Evolutionary conservation across 1,284 basidiomycete genomes (phyloP).

Genomic region (Entoloma clypeatum): DNA sequence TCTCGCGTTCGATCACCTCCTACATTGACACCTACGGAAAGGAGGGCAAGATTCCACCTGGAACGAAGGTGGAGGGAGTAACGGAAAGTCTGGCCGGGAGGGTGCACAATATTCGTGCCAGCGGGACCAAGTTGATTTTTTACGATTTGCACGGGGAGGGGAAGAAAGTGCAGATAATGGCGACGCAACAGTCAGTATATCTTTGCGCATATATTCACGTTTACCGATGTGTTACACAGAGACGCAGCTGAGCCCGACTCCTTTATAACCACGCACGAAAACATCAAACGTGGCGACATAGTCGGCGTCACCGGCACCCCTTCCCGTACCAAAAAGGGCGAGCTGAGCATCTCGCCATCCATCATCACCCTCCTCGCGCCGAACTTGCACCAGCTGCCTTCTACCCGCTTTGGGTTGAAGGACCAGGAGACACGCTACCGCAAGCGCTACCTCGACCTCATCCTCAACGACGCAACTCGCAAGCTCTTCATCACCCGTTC

Average conservation of each 20-base stretch:
- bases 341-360: constrained; percentile 86
- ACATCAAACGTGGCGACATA: constrained; percentile 94
- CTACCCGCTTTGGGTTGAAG: constrained; percentile 86
- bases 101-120: constrained; percentile 86
- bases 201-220: neutral
- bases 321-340: constrained; percentile 93
- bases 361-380: constrained; percentile 90
- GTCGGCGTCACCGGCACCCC: constrained; percentile 90
- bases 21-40: constrained; percentile 79
- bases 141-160: constrained; percentile 96
- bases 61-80: constrained; percentile 51
- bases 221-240: constrained; percentile 33
- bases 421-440: constrained; percentile 97
- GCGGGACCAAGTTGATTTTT: constrained; percentile 86
- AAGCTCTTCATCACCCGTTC: constrained; percentile 89
- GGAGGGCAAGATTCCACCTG: constrained; percentile 67
- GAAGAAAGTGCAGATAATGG: constrained; percentile 93
- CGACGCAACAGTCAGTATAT: constrained; percentile 73
- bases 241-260: constrained; percentile 67
- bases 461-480: constrained; percentile 90
- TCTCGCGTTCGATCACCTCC: constrained; percentile 71
- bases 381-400: constrained; percentile 94
- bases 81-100: constrained; percentile 79
- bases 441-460: constrained; percentile 98
- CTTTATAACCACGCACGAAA: constrained; percentile 76